phyloP scores from a whole-genome alignment of 176 grass and related monocot genomes.

The Oryza officinalis region DNA sequence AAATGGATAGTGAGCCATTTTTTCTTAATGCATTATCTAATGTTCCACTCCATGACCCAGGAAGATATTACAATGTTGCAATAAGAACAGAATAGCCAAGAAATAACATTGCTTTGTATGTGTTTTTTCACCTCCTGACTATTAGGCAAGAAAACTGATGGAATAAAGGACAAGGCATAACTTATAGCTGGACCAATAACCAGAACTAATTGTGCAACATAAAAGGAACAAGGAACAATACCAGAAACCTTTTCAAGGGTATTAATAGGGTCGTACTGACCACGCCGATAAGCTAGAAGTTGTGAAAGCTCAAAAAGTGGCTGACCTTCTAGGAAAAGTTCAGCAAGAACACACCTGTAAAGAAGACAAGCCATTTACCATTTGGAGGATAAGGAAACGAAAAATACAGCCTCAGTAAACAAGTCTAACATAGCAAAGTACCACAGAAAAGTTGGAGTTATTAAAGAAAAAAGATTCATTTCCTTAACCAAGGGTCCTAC shows the following conservation, averaged over 20 bases:
- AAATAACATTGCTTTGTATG: background rate
- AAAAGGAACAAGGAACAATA: slow-evolving; percentile 13
- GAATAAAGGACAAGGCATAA: slow-evolving; percentile 3
- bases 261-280: slow-evolving; percentile 77
- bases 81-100: slow-evolving; percentile 20
- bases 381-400: slow-evolving; percentile 4
- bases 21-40: background rate
- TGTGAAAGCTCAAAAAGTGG: slow-evolving; percentile 94
- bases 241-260: slow-evolving; percentile 81
- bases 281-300: slow-evolving; percentile 92
- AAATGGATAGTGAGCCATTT: slow-evolving; percentile 22
- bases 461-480: background rate
- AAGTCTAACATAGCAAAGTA: slow-evolving; percentile 14
- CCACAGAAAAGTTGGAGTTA: background rate
- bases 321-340: slow-evolving; percentile 88
- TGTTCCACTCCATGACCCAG: background rate
- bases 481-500: background rate
- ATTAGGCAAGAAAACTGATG: background rate
- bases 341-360: slow-evolving; percentile 95
- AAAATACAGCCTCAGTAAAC: background rate
- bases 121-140: slow-evolving; percentile 19
- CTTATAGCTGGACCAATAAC: background rate
- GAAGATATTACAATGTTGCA: slow-evolving; percentile 1
- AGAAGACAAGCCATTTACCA: slow-evolving; percentile 7
- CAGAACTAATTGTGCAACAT: slow-evolving; percentile 21